phyloP scores from a whole-genome alignment of 768 basidiomycete species.

The Gymnopilus dilepis region DNA sequence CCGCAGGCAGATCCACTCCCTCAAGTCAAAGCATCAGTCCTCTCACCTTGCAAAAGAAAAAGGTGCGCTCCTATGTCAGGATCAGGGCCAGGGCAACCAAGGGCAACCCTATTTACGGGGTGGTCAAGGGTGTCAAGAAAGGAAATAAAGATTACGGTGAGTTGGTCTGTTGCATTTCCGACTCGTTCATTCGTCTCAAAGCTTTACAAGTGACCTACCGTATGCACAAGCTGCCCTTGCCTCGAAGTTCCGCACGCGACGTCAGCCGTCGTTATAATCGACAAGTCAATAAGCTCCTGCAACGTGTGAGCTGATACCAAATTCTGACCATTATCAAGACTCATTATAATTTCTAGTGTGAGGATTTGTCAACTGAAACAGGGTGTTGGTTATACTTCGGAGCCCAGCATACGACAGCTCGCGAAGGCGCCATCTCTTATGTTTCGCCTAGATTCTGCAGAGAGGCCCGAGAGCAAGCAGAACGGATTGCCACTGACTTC shows the following conservation, averaged over 20 bases:
- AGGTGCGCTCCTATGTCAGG: not conserved
- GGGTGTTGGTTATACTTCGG: not conserved
- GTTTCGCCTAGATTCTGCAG: not conserved
- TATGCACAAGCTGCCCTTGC: not conserved
- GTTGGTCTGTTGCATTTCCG: not conserved
- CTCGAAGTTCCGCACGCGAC: not conserved
- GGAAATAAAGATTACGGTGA: not conserved
- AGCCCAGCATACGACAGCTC: not conserved
- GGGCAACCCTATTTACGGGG: not conserved
- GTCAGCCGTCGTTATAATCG: not conserved
- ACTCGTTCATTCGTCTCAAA: not conserved
- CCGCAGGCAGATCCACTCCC: no score
- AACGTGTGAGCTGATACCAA: no score
- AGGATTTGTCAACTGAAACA: not conserved
- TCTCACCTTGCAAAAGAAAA: not conserved
- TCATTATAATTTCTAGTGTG: no score
- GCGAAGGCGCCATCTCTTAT: not conserved
- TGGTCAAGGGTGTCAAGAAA: not conserved
- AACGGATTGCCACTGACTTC: not conserved
- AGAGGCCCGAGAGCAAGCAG: not conserved
- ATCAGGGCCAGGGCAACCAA: not conserved
- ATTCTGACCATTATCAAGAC: no score
- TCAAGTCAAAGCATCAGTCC: no score
- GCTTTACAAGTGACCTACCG: not conserved
- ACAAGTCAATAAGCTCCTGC: not conserved